Percentiles rank a stretch among this genome's conserved stretches.
These are phyloP conservation scores for Erysiphe neolycopersici DNA, from an alignment of 2,329 filamentous ascomycete genomes.

Conservation along the genomic window DNA sequence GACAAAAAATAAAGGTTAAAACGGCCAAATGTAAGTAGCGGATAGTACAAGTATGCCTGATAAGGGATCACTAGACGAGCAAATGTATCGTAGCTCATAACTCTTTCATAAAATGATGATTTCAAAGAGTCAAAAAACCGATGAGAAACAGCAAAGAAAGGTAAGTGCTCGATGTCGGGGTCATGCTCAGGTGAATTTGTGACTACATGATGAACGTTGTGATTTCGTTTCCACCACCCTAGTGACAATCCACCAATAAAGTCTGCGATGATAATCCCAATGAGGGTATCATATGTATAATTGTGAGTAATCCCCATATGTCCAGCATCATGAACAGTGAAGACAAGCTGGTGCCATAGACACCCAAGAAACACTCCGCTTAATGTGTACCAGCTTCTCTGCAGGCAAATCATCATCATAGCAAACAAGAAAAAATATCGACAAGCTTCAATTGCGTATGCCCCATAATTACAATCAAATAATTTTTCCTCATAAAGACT, in stretches of 20 bases:
- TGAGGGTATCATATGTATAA: constrained; percentile 56
- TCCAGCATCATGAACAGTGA: constrained; percentile 79
- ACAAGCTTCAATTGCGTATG: constrained; percentile 47
- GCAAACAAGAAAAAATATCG: constrained; percentile 45
- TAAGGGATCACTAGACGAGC: constrained; percentile 43
- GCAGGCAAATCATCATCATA: constrained; percentile 33
- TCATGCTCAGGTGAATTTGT: constrained; percentile 92
- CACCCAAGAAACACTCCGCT: constrained; percentile 53
- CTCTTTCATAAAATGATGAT: constrained; percentile 59
- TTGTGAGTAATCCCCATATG: constrained; percentile 95
- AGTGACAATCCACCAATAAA: constrained; percentile 72
- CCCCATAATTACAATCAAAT: constrained; percentile 59
- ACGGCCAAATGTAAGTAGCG: constrained; percentile 51
- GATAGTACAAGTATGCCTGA: constrained; percentile 64
- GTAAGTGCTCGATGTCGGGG: constrained; percentile 79
- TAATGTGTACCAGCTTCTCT: constrained; percentile 34
- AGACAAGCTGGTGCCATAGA: constrained; percentile 87
- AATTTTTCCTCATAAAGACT: constrained; percentile 48
- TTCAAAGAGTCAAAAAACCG: constrained; percentile 46
- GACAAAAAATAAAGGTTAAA: constrained; percentile 72
- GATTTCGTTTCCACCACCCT: constrained; percentile 92
- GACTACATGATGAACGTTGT: constrained; percentile 92
- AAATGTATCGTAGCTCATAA: constrained; percentile 53
- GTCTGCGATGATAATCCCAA: constrained; percentile 76
- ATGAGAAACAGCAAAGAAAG: constrained; percentile 68